phyloP scores from a whole-genome alignment of 192 early-diverging fungal genomes.

The Geranomyces variabilis region DNA sequence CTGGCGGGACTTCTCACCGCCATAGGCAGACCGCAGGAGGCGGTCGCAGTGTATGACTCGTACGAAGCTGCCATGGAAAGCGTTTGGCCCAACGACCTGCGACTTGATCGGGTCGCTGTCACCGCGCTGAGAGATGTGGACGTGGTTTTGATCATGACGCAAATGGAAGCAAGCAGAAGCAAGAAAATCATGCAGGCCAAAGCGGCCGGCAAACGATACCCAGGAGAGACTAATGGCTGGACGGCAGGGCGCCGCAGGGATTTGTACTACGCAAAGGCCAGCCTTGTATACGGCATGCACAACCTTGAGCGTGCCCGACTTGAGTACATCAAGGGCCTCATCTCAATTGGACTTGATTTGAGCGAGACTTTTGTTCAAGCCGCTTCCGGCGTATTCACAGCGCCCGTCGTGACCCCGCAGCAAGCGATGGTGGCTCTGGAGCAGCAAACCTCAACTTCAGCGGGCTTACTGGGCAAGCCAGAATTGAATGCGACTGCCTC shows the following conservation, averaged over 20 bases:
- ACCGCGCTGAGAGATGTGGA: slow-evolving; percentile 22
- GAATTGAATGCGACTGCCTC: slow-evolving; percentile 58
- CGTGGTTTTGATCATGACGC: slow-evolving; percentile 9
- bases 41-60: slow-evolving; percentile 78
- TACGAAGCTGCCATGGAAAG: slow-evolving; percentile 62
- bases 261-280: slow-evolving; percentile 86
- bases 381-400: slow-evolving; percentile 70
- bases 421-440: slow-evolving; percentile 46
- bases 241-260: slow-evolving; percentile 68
- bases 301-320: slow-evolving; percentile 69
- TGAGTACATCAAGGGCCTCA: slow-evolving; percentile 84
- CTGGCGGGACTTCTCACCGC: slow-evolving; percentile 79
- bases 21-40: slow-evolving; percentile 68
- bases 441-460: slow-evolving; percentile 61
- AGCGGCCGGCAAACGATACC: slow-evolving; percentile 6
- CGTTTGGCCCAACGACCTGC: slow-evolving; percentile 30
- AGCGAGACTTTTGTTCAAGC: slow-evolving; percentile 49
- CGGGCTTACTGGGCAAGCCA: slow-evolving; percentile 27
- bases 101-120: slow-evolving; percentile 27
- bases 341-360: slow-evolving; percentile 58
- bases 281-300: slow-evolving; percentile 76
- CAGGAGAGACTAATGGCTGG: slow-evolving; percentile 37
- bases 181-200: slow-evolving; percentile 9
- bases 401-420: slow-evolving; percentile 33
- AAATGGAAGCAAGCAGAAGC: slow-evolving; percentile 30